Base-by-base conservation (phyloP, 192 early-diverging fungal genomes). In the Coemansia sp. region DNA sequence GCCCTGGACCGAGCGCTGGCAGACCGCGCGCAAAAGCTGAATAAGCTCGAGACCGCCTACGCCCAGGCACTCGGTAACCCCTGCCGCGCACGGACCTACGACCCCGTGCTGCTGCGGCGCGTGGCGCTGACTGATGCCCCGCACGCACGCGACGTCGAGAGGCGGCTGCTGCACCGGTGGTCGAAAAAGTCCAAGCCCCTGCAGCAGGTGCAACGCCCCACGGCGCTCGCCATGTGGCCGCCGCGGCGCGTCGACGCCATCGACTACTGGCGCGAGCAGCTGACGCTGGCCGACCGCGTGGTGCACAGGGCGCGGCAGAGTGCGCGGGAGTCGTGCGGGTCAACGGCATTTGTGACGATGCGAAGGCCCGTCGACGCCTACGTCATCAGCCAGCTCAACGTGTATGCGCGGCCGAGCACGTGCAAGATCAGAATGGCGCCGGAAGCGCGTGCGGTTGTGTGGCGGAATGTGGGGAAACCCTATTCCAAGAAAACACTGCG, bases 321-420 rank as follows among this genome's bases (percentile, higher is more conserved):
- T 3, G 53, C 39, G 31, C 23, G 17, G 5, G 41, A 42, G 7
- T 63, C 66, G 5, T 63, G 55, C 1, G 62, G 88, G 8, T 84
- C 84, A 5, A 85, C 89, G 37, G 92, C 87, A 2, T 93, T 93
- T 66, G 90, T 93, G 15, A 93, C 90, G 5, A 91, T 91, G 80
- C 82, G 86, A 62, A 78, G 84, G 15, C 78, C 90, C 6, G 78
- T 78, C 14, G 88, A 89, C 63, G 92, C 92, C 73, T 84, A 87
- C 72, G 70, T 90, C 12, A 76, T 88, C 29, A 77, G 87, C 31
- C 91, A 92, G 75, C 85, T 86, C 1, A 85, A 87, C 55, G 85
- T 90, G 25, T 77, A 88, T 42, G 75, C 87, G 6, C 80, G 85
- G 51, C 91, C 92, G 2, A 86, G 87, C 44, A 70, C 85, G 9